These are phyloP conservation scores for Cryptosporidium meleagridis DNA, from an alignment of 169 alveolate species.

Conservation along the genomic window DNA sequence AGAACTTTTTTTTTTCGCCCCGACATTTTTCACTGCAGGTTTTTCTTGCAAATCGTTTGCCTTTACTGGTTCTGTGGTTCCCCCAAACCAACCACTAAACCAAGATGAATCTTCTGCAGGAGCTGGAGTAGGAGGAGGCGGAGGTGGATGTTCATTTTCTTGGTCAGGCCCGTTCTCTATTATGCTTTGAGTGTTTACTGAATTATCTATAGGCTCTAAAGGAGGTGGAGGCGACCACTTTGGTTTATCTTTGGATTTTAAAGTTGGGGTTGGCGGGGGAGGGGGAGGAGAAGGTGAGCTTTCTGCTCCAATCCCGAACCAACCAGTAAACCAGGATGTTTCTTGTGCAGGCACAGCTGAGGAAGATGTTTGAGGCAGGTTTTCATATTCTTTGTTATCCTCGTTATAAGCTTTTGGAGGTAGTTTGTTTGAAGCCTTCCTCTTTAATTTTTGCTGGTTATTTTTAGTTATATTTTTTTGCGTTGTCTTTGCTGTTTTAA, in stretches of 20 bases:
- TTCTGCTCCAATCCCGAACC: conserved; percentile 32
- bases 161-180: neutral
- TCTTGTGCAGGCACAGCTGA: conserved; percentile 20
- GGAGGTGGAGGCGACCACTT: conserved; percentile 7
- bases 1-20: conserved; percentile 5
- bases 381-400: neutral
- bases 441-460: conserved; percentile 35
- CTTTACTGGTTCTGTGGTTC: conserved; percentile 9
- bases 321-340: conserved; percentile 55
- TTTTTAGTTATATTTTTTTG: conserved; percentile 21
- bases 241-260: neutral
- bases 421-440: conserved; percentile 6
- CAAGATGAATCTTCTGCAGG: conserved; percentile 32
- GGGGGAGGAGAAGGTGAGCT: conserved; percentile 46
- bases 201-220: neutral
- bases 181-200: neutral
- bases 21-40: neutral
- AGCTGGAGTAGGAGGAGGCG: conserved; percentile 22
- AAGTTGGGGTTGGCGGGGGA: conserved; percentile 3
- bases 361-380: neutral
- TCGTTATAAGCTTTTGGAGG: neutral
- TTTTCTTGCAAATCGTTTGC: neutral
- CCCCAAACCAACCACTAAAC: conserved; percentile 50
- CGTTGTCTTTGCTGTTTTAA: conserved; percentile 2
- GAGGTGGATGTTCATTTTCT: neutral